A percentile compares a stretch with the other conserved stretches of the same genome.
Evolutionary conservation across 1,284 basidiomycete genomes (phyloP).

Genomic region (Pseudozyma flocculosa): DNA sequence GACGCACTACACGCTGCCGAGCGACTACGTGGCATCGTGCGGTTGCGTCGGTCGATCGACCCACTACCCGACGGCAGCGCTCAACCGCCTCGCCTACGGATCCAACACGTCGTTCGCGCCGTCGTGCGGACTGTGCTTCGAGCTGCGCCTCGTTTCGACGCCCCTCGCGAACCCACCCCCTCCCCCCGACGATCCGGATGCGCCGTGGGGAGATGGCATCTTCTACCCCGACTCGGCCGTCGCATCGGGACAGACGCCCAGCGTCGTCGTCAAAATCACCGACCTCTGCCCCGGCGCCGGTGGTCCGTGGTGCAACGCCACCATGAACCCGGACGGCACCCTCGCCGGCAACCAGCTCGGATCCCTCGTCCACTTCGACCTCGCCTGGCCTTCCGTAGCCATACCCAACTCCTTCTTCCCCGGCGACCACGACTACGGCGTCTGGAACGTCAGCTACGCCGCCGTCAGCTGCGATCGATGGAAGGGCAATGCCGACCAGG

Average conservation of each 20-base stretch:
- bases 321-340: constrained; percentile 10
- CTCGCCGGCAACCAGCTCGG: constrained; percentile 31
- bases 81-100: constrained; percentile 38
- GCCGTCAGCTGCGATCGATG: constrained; percentile 38
- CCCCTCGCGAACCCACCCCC: constrained; percentile 25
- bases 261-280: constrained; percentile 41
- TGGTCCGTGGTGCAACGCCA: constrained; percentile 42
- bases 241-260: constrained; percentile 20
- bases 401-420: constrained; percentile 43
- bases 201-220: constrained; percentile 34
- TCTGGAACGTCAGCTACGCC: constrained; percentile 37
- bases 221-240: constrained; percentile 16
- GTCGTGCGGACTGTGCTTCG: constrained; percentile 38
- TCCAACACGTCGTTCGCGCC: constrained; percentile 41
- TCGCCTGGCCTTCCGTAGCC: constrained; percentile 41
- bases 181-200: constrained; percentile 8
- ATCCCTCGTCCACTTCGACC: constrained; percentile 44
- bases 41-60: constrained; percentile 42
- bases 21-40: constrained; percentile 42
- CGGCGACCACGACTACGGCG: constrained; percentile 42
- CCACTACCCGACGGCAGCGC: constrained; percentile 38
- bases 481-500: constrained; percentile 33
- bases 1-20: constrained; percentile 47
- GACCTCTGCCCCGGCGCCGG: constrained; percentile 39
- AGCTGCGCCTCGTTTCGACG: constrained; percentile 34